Conservation (phyloP, 2,329 filamentous ascomycete genomes). For the Emericellopsis atlantica region DNA sequence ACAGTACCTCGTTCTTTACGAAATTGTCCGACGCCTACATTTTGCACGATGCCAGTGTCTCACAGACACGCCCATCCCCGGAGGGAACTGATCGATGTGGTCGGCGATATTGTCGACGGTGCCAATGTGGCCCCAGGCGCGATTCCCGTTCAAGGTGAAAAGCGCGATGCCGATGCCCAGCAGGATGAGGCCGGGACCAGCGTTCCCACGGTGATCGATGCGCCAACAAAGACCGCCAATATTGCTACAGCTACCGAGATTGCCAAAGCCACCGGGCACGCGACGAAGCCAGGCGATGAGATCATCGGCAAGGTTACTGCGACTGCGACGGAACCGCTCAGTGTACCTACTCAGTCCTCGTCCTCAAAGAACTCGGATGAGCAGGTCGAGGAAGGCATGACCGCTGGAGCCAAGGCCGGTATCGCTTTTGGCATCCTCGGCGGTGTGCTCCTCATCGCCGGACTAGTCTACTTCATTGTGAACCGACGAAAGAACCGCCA, state of each 20-base stretch:
- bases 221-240: constrained; percentile 5
- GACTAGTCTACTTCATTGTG: constrained; percentile 61
- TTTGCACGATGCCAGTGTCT: constrained; percentile 14
- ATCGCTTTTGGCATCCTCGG: constrained; percentile 72
- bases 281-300: constrained; percentile 4
- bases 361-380: background rate
- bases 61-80: constrained; percentile 15
- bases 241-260: constrained; percentile 11
- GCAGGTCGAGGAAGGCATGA: constrained; percentile 8
- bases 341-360: background rate
- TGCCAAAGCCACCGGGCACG: constrained; percentile 15
- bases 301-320: constrained; percentile 5
- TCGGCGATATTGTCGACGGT: constrained; percentile 1
- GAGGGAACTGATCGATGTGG: constrained; percentile 12
- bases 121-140: background rate
- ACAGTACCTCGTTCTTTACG: too few species aligned
- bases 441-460: constrained; percentile 51
- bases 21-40: background rate
- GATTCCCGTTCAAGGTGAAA: background rate
- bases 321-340: constrained; percentile 4
- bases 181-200: constrained; percentile 3
- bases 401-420: constrained; percentile 54
- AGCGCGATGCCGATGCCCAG: background rate
- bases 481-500: constrained; percentile 48
- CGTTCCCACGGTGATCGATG: constrained; percentile 3